Evolutionary conservation across 2,329 filamentous ascomycete genomes (phyloP).

Genomic region (Fusarium sp.): DNA sequence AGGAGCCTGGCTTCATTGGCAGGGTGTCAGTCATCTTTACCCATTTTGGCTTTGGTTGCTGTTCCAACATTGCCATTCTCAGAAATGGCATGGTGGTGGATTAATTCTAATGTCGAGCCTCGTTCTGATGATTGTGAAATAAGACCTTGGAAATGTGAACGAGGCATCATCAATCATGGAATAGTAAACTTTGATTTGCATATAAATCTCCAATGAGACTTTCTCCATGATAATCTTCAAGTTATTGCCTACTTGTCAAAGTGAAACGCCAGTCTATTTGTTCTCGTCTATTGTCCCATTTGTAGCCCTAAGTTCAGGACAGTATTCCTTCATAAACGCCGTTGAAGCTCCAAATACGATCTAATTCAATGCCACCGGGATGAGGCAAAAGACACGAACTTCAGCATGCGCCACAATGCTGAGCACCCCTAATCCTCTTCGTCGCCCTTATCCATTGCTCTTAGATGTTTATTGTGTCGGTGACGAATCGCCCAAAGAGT

Average conservation of each 20-base stretch:
- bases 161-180: constrained; percentile 11
- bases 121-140: constrained; percentile 16
- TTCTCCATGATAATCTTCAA: constrained; percentile 8
- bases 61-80: constrained; percentile 17
- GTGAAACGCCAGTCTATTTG: neutral
- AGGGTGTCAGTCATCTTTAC: constrained; percentile 8
- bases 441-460: constrained; percentile 53
- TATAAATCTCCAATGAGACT: constrained; percentile 33
- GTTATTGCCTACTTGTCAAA: neutral
- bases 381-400: neutral
- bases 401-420: neutral
- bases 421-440: constrained; percentile 51
- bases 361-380: neutral
- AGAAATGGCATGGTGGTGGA: constrained; percentile 26
- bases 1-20: constrained; percentile 13
- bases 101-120: constrained; percentile 28
- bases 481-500: constrained; percentile 77
- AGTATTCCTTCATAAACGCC: constrained; percentile 14
- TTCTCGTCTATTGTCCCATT: constrained; percentile 7
- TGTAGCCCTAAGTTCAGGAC: neutral
- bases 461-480: constrained; percentile 58
- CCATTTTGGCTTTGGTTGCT: constrained; percentile 23
- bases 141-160: constrained; percentile 23
- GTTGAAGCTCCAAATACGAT: neutral
- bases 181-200: constrained; percentile 28